These are phyloP conservation scores for Aegilops sharonensis DNA, from an alignment of 176 grass and related monocot genomes.

Conservation along the genomic window DNA sequence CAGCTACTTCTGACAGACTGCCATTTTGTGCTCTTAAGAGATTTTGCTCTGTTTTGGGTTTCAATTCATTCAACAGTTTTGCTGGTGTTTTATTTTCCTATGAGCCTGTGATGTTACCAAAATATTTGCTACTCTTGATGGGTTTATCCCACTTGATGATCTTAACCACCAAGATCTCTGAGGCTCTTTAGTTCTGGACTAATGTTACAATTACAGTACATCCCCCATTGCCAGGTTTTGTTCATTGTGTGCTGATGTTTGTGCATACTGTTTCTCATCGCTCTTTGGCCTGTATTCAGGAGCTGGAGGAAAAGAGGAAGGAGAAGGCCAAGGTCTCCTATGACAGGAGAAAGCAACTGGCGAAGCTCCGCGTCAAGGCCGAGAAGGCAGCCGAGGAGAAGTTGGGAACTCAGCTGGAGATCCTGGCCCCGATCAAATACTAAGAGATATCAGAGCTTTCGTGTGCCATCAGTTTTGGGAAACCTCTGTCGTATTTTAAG, in stretches of 20 bases:
- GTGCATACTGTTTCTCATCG: background rate
- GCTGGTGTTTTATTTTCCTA: background rate
- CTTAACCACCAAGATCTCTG: slow-evolving; percentile 55
- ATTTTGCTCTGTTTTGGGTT: background rate
- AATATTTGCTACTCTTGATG: slow-evolving; percentile 72
- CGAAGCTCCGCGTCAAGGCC: slow-evolving; percentile 71
- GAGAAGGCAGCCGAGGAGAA: slow-evolving; percentile 72
- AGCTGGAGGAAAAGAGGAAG: slow-evolving; percentile 89
- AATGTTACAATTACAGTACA: no score
- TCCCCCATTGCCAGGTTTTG: background rate
- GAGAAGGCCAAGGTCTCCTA: slow-evolving; percentile 69
- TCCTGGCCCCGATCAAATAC: slow-evolving; percentile 82
- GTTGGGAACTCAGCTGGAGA: slow-evolving; percentile 68
- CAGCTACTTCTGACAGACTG: slow-evolving; percentile 52
- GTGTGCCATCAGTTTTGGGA: slow-evolving; percentile 40
- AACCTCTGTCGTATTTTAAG: slow-evolving; percentile 12
- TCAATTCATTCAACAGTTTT: background rate
- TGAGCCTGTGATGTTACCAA: slow-evolving; percentile 33
- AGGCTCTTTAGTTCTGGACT: background rate
- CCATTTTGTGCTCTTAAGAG: background rate
- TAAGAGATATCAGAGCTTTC: slow-evolving; percentile 35
- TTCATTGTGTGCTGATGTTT: background rate
- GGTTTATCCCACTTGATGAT: slow-evolving; percentile 40
- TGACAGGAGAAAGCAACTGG: slow-evolving; percentile 82
- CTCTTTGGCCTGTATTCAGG: slow-evolving; percentile 10